Evolutionary conservation across 2,329 filamentous ascomycete species (phyloP).

Genomic region (Pseudocercospora vitis): DNA sequence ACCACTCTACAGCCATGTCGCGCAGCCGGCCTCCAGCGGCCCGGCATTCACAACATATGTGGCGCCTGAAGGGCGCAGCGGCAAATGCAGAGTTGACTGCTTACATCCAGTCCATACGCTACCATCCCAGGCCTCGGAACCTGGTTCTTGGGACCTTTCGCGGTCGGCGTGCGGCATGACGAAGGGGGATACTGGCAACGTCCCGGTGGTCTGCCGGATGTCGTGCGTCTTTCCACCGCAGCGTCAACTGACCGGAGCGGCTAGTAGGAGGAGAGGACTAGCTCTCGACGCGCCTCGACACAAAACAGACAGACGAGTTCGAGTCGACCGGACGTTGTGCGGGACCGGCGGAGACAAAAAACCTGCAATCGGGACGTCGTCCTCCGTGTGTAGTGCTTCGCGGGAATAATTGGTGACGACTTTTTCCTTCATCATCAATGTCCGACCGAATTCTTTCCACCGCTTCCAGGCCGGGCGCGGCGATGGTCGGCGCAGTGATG

Average conservation of each 20-base stretch:
- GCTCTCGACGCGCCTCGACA: constrained; percentile 20
- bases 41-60: constrained; percentile 21
- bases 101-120: too few relatives aligned
- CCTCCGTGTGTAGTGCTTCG: too few relatives aligned
- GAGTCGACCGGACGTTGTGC: constrained; percentile 12
- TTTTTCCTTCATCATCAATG: not conserved
- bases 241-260: constrained; percentile 21
- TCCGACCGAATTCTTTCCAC: constrained; percentile 7
- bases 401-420: too few relatives aligned
- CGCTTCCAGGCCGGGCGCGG: not conserved
- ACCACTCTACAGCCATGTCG: constrained; percentile 9
- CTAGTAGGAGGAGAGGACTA: too few relatives aligned
- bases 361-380: too few relatives aligned
- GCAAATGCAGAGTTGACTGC: too few relatives aligned
- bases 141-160: constrained; percentile 24
- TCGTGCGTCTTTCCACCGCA: constrained; percentile 16
- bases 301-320: too few relatives aligned
- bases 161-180: constrained; percentile 11
- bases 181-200: constrained; percentile 11
- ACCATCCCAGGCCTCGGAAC: constrained; percentile 19
- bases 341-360: too few relatives aligned
- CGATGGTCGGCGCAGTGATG: too few relatives aligned
- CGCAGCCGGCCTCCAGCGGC: constrained; percentile 17
- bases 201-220: constrained; percentile 15
- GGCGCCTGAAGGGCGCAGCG: too few relatives aligned